A percentile compares a stretch with the other conserved stretches of the same genome.
These are phyloP conservation scores for Leccinellum rugosiceps DNA, from an alignment of 768 basidiomycete genomes.

Conservation along the genomic window DNA sequence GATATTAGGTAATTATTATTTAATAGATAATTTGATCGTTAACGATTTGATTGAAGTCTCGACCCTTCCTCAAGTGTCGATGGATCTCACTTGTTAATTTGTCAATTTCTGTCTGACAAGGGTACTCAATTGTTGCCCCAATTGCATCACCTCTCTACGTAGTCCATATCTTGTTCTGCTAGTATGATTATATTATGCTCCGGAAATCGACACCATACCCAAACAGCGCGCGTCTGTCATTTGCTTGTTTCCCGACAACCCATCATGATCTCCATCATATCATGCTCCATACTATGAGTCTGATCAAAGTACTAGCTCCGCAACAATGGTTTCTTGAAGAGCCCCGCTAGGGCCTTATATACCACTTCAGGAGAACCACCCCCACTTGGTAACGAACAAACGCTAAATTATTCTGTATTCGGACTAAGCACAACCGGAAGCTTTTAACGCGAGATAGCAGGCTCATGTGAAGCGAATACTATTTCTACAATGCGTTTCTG, in stretches of 20 bases:
- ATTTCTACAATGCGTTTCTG: constrained; percentile 13
- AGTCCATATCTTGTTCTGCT: too few species aligned
- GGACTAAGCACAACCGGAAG: constrained; percentile 15
- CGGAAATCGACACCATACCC: constrained; percentile 24
- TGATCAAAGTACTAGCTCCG: not conserved
- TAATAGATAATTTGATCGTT: not conserved
- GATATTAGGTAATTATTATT: not conserved
- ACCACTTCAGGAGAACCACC: constrained; percentile 18
- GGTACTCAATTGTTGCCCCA: not conserved
- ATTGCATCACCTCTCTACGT: constrained; percentile 9
- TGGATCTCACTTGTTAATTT: not conserved
- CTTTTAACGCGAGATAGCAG: constrained; percentile 18
- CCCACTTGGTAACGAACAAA: constrained; percentile 16
- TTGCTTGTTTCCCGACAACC: not conserved
- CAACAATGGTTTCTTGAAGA: constrained; percentile 1
- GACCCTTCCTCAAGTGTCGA: constrained; percentile 7
- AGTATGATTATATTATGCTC: too few species aligned
- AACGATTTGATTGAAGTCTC: not conserved
- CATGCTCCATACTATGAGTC: not conserved
- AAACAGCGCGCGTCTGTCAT: constrained; percentile 13
- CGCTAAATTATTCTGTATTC: constrained; percentile 9
- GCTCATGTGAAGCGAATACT: constrained; percentile 24
- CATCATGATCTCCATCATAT: constrained; percentile 3
- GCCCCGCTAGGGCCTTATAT: not conserved
- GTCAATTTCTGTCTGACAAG: not conserved